Conservation (phyloP, 2,329 filamentous ascomycete genomes). For the Raffaelea arxii region DNA sequence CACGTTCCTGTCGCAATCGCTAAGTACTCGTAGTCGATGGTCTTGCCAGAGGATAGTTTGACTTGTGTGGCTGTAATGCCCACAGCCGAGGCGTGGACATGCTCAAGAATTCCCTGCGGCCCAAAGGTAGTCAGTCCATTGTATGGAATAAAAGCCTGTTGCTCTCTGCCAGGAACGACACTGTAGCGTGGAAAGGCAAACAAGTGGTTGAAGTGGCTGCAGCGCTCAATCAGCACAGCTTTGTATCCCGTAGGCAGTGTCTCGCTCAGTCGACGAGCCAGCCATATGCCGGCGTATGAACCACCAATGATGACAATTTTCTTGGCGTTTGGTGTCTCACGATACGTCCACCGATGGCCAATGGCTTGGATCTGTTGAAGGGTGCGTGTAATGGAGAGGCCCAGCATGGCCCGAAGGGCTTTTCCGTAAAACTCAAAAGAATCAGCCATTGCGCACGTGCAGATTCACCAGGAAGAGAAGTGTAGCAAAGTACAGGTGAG, state of each 20-base stretch:
- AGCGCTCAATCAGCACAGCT: conserved; percentile 47
- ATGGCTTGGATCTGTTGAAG: neutral
- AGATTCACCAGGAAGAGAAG: too few species aligned
- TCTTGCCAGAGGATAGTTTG: conserved; percentile 20
- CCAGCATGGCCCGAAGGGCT: neutral
- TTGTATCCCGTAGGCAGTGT: conserved; percentile 37
- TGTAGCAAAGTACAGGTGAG: too few species aligned
- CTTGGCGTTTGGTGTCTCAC: conserved; percentile 9
- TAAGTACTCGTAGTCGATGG: conserved; percentile 42
- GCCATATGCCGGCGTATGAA: conserved; percentile 45
- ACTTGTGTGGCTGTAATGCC: neutral
- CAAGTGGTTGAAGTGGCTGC: conserved; percentile 50
- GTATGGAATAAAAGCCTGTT: conserved; percentile 53
- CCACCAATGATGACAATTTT: conserved; percentile 48
- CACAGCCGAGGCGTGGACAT: conserved; percentile 25
- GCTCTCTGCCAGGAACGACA: conserved; percentile 42
- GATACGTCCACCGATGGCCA: neutral
- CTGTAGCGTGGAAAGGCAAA: conserved; percentile 50
- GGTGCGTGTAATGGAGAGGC: neutral
- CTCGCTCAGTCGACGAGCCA: conserved; percentile 33
- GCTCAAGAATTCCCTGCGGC: conserved; percentile 21
- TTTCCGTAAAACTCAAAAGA: neutral
- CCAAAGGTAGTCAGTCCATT: conserved; percentile 27
- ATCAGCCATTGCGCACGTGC: neutral
- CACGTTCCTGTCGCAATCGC: conserved; percentile 48